Evolutionary conservation across 2,329 filamentous ascomycete species (phyloP), one percentile per base, ranked within the genome.

Genomic region (Fusarium subglutinans): DNA sequence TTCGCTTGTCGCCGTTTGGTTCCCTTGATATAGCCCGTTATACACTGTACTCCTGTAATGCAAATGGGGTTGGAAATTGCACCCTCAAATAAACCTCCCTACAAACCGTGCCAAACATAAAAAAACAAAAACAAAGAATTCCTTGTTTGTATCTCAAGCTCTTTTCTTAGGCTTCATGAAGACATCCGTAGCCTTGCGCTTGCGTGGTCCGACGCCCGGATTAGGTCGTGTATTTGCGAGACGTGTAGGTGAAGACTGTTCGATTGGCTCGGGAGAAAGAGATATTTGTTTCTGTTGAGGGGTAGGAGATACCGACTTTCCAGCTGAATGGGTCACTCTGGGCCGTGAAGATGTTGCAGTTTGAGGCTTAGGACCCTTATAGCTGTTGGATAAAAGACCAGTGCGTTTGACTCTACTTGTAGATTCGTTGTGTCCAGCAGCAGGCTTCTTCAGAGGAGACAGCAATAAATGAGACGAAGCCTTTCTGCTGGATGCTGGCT

Each of bases 81-180:
- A 35, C 54, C 33, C 43, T 28, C n/a, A 26, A 51, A 56, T 41
- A 62, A 66, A 35, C 50, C 68, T 47, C 22, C 40, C 28, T 26
- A 26, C 38, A 37, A 44, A 35, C 33, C 11, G 15, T 24, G 35
- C 44, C 30, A 37, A 37, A 24, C 8, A 63, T 17, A 44, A 37
- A n/a, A 26, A 28, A 38, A 43, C 18, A 44, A 55, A 51, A 26
- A 38, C 15, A 47, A 45, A 43, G 33, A 58, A 47, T 8, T 35
- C 6, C 9, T 14, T 24, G 13, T 8, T 30, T 35, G 15, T 3
- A 28, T n/a, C n/a, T 73, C 33, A 78, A 20, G 58, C 65, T 58
- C 76, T 77, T 77, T 84, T 87, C 78, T 86, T 84, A 50, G 72
- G 74, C 45, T 81, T 82, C 85, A 88, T 87, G 70, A 89, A 89